A percentile compares a stretch with the other conserved stretches of the same genome.
Conservation (phyloP, 441 rosid species). For the Kokia cookei region DNA sequence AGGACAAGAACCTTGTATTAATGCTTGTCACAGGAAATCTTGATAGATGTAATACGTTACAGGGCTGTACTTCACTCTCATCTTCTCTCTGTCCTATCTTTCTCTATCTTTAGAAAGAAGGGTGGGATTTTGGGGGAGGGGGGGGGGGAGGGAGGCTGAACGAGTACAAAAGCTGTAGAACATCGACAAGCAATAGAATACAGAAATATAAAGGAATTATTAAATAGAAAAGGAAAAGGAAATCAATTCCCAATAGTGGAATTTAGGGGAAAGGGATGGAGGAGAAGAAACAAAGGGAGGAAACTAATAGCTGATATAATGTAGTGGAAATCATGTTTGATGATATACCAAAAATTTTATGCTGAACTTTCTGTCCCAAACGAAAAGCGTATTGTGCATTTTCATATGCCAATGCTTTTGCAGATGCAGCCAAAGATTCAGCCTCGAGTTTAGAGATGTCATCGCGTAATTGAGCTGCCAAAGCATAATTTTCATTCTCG, state of each 20-base stretch:
- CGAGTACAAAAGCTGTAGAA: no score
- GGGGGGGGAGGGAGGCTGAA: no score
- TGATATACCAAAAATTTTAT: constrained; percentile 68
- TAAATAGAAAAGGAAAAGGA: no score
- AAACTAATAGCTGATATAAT: background rate
- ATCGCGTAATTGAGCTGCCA: constrained; percentile 78
- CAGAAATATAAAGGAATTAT: no score
- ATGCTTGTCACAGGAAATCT: background rate
- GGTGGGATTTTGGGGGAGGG: no score
- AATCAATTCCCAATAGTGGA: background rate
- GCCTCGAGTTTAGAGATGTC: constrained; percentile 76
- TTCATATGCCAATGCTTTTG: constrained; percentile 75
- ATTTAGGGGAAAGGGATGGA: background rate
- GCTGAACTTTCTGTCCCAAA: constrained; percentile 89
- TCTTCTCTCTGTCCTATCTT: no score
- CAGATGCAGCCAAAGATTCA: constrained; percentile 85
- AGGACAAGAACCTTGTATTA: background rate
- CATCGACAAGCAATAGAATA: no score
- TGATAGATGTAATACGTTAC: background rate
- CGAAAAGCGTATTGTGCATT: constrained; percentile 75
- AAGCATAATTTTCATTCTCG: constrained; percentile 70
- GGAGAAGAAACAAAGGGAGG: no score
- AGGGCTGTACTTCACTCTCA: no score
- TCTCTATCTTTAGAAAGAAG: no score
- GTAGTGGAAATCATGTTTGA: constrained; percentile 5